These are phyloP conservation scores for Xerocomellus amylosporus DNA, from an alignment of 768 basidiomycete species.

Conservation along the genomic window DNA sequence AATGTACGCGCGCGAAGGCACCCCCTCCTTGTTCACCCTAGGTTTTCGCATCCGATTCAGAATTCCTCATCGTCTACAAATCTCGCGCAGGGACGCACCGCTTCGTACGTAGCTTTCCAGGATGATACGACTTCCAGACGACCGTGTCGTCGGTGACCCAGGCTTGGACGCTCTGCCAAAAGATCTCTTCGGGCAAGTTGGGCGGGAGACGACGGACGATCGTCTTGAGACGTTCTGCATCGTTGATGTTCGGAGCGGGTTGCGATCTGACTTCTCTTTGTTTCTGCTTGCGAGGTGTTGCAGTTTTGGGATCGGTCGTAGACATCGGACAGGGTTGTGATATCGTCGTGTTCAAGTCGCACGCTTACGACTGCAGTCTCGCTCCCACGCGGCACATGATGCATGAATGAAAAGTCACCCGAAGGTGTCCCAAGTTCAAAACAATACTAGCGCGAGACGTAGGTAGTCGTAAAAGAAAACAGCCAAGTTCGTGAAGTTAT, in stretches of 20 bases:
- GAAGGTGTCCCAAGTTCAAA: neutral
- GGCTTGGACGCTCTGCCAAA: slow-evolving; percentile 85
- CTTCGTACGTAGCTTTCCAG: slow-evolving; percentile 63
- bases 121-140: slow-evolving; percentile 62
- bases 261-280: slow-evolving; percentile 35
- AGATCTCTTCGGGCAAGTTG: slow-evolving; percentile 86
- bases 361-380: neutral
- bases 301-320: slow-evolving; percentile 15
- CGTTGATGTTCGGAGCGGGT: slow-evolving; percentile 16
- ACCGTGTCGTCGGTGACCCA: slow-evolving; percentile 81
- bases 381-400: slow-evolving; percentile 4
- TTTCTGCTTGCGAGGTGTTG: slow-evolving; percentile 20
- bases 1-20: slow-evolving; percentile 88
- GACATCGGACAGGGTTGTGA: slow-evolving; percentile 9
- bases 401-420: neutral
- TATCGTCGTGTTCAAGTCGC: neutral
- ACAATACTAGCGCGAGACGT: neutral
- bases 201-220: slow-evolving; percentile 87
- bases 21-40: slow-evolving; percentile 80
- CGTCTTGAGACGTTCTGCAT: slow-evolving; percentile 72
- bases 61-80: neutral
- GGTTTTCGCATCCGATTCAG: neutral
- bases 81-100: slow-evolving; percentile 32
- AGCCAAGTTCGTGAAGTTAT: slow-evolving; percentile 1
- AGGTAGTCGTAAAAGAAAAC: neutral